Base-by-base conservation (phyloP, 169 alveolate species). In the Besnoitia besnoiti region DNA sequence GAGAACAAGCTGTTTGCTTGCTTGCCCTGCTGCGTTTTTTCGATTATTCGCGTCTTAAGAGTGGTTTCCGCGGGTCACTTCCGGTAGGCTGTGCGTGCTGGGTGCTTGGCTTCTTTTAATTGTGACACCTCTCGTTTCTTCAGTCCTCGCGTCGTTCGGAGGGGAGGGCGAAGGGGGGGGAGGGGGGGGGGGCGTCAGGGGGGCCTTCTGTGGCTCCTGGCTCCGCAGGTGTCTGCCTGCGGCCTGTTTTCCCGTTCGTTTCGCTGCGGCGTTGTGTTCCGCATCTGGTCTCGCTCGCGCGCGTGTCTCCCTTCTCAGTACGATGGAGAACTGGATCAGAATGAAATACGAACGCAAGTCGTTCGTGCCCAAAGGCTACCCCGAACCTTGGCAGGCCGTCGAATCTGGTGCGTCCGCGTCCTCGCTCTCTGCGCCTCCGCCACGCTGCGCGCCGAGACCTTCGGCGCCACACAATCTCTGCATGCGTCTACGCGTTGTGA, bases 241-340 rank as follows among this genome's bases (percentile, higher is more conserved):
- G 37, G 4, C 77, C 21, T 61, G 5, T n/a, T 61, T 19, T 61
- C 35, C 21, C 35, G 5, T 27, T 7, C 12, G 35, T 61, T n/a
- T 61, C 40, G 5, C 37, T 61, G 40, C 33, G 35, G 30, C 77
- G 10, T 8, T 61, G 37, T 61, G 14, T 27, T 19, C 59, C 16
- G 59, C 59, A 10, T 7, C 24, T 16, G 7, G 59, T 49, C 59
- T 16, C 16, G 59, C 59, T 7, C 59, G 59, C 24, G 16, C 24
- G 59, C 16, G 16, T 16, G 59, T 49, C 59, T 49, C 59, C 16
- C 59, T 49, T 16, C 14, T 61, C 91, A 91, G 94, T 0, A 49
- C 88, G 33, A 39, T 91, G 44, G 91, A 91, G 61, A 91, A 91
- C 44, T 91, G 94, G 94, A 82, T 91, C 49, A 91, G 94, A 8